Evolutionary conservation across 225 moss, liverwort and hornwort genomes (phyloP).

Genomic region (Rhytidiadelphus loreus): DNA sequence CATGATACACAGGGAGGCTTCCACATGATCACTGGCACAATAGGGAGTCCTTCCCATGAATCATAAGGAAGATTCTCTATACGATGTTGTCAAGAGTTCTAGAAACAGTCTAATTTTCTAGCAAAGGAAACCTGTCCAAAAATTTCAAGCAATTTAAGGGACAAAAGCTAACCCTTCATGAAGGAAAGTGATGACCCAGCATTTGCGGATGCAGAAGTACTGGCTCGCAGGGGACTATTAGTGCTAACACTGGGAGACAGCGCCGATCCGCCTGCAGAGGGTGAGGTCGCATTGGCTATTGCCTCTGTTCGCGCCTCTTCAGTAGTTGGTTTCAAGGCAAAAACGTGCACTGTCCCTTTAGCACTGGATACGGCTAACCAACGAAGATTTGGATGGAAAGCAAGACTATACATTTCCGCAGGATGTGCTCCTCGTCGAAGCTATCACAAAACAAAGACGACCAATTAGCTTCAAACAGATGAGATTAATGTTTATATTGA

Average conservation of each 20-base stretch:
- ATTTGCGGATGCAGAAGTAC: slow-evolving; percentile 41
- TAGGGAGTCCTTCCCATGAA: background rate
- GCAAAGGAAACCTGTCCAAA: background rate
- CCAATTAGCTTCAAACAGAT: background rate
- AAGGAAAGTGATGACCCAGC: slow-evolving; percentile 74
- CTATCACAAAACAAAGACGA: slow-evolving; percentile 14
- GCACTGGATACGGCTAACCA: slow-evolving; percentile 72
- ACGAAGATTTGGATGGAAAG: slow-evolving; percentile 38
- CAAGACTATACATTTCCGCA: slow-evolving; percentile 63
- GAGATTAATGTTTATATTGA: background rate
- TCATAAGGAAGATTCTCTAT: background rate
- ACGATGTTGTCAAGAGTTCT: background rate
- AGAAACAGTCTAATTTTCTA: background rate
- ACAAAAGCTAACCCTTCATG: slow-evolving; percentile 57
- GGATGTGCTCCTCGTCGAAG: slow-evolving; percentile 65
- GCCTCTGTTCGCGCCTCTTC: slow-evolving; percentile 23
- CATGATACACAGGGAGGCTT: background rate
- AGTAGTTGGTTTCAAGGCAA: slow-evolving; percentile 24
- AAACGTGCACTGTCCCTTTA: slow-evolving; percentile 78
- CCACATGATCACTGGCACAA: background rate
- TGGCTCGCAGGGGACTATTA: background rate
- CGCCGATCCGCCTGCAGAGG: background rate
- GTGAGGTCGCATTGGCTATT: background rate
- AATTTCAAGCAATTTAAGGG: background rate
- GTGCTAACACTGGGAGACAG: background rate